Percentiles rank a stretch among this genome's conserved stretches.
phyloP scores from a whole-genome alignment of 2,329 filamentous ascomycete species.

The Raffaelea arxii region DNA sequence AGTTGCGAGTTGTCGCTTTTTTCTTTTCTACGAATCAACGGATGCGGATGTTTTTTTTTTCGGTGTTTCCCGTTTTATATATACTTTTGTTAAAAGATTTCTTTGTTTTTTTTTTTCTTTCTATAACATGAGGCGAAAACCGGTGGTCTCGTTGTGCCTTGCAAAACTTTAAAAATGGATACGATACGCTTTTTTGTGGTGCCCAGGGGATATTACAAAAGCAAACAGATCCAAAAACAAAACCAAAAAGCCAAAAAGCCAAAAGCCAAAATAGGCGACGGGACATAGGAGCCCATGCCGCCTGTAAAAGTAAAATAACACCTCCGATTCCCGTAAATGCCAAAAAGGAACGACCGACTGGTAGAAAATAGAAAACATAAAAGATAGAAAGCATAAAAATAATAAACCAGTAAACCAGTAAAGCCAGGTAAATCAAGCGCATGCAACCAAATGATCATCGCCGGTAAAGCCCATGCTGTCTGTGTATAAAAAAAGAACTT shows the following conservation, averaged over 20 bases:
- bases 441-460: too few species aligned
- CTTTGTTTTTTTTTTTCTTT: neutral
- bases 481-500: conserved; percentile 1
- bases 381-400: conserved; percentile 1
- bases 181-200: too few species aligned
- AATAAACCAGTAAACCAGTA: too few species aligned
- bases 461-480: too few species aligned
- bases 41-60: neutral
- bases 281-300: too few species aligned
- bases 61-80: too few species aligned
- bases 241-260: neutral
- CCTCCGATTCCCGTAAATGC: neutral
- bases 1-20: too few species aligned
- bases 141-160: neutral
- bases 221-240: neutral
- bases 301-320: neutral
- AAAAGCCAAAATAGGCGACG: neutral
- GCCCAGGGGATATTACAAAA: too few species aligned
- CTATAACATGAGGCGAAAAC: neutral
- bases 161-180: too few species aligned
- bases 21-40: neutral
- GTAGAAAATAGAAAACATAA: too few species aligned
- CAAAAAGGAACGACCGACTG: too few species aligned
- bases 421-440: too few species aligned
- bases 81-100: neutral